phyloP scores from a whole-genome alignment of 331 rosid species.

The Telfairia occidentalis region DNA sequence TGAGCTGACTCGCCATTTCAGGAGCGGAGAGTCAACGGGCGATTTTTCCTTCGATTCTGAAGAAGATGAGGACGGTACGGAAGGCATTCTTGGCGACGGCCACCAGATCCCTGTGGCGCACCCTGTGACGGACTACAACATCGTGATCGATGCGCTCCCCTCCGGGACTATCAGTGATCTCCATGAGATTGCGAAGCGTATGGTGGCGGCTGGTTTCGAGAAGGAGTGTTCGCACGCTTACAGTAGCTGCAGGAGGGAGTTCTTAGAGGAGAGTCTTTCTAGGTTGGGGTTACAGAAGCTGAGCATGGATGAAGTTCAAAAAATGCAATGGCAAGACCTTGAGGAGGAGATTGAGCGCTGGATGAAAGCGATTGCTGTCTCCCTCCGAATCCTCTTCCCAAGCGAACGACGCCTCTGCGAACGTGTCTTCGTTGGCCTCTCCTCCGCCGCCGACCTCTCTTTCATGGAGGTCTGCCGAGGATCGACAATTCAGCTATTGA shows the following conservation, averaged over 20 bases:
- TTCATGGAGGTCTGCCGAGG: constrained; percentile 94
- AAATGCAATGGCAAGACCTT: constrained; percentile 67
- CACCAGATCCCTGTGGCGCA: constrained; percentile 59
- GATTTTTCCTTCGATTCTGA: constrained; percentile 50
- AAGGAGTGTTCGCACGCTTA: constrained; percentile 85
- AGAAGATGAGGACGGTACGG: constrained; percentile 35
- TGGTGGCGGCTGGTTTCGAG: constrained; percentile 75
- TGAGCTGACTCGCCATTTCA: constrained; percentile 34
- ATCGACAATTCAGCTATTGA: constrained; percentile 63
- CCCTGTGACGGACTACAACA: constrained; percentile 55
- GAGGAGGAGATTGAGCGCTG: constrained; percentile 86
- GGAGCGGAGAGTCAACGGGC: constrained; percentile 35
- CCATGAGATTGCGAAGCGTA: constrained; percentile 79
- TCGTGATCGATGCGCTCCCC: constrained; percentile 74
- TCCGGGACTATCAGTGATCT: constrained; percentile 63
- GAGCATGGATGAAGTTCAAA: constrained; percentile 76
- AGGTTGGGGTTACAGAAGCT: constrained; percentile 76
- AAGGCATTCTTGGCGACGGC: constrained; percentile 19
- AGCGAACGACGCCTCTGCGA: constrained; percentile 75
- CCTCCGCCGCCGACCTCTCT: constrained; percentile 64
- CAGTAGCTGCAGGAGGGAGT: constrained; percentile 70
- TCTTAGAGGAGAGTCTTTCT: constrained; percentile 70
- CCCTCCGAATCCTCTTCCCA: constrained; percentile 67
- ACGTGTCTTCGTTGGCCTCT: constrained; percentile 67
- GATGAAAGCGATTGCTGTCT: constrained; percentile 62